These are phyloP conservation scores for Microcos paniculata DNA, from an alignment of 345 rosid species.

Conservation along the genomic window DNA sequence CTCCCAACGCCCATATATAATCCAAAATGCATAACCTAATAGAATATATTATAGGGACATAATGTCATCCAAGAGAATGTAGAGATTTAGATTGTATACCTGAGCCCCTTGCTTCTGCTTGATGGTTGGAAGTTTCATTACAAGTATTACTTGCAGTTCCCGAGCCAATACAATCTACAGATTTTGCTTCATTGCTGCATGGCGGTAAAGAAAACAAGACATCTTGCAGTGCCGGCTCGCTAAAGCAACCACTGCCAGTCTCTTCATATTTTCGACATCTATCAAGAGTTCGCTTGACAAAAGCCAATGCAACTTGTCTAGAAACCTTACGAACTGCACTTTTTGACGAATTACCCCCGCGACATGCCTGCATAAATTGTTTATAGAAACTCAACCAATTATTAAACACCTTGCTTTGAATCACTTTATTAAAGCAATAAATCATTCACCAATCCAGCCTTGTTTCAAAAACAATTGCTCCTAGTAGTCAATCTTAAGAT, in stretches of 20 bases:
- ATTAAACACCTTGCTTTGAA: not conserved
- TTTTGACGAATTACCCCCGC: constrained; percentile 66
- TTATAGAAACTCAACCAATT: not conserved
- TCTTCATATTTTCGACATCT: constrained; percentile 78
- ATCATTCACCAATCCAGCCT: not conserved
- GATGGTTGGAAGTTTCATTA: constrained; percentile 70
- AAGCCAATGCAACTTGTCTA: constrained; percentile 71
- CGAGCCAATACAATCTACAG: constrained; percentile 86
- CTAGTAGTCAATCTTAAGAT: not conserved
- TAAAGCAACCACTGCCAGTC: constrained; percentile 75
- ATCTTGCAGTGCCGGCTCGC: constrained; percentile 70
- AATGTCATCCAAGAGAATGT: constrained; percentile 3
- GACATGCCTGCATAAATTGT: constrained; percentile 58
- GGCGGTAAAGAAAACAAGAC: constrained; percentile 61
- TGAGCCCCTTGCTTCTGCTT: constrained; percentile 76
- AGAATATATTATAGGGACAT: not conserved
- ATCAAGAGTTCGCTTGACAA: constrained; percentile 67
- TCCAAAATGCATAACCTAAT: not conserved
- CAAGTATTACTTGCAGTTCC: constrained; percentile 91
- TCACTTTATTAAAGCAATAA: not conserved
- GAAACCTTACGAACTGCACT: constrained; percentile 63
- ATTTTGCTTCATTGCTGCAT: constrained; percentile 71
- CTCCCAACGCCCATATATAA: not conserved
- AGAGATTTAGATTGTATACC: constrained; percentile 42
- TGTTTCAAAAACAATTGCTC: not conserved